These are phyloP conservation scores for Epichloe aotearoae DNA, from an alignment of 2,329 filamentous ascomycete species.

Conservation along the genomic window DNA sequence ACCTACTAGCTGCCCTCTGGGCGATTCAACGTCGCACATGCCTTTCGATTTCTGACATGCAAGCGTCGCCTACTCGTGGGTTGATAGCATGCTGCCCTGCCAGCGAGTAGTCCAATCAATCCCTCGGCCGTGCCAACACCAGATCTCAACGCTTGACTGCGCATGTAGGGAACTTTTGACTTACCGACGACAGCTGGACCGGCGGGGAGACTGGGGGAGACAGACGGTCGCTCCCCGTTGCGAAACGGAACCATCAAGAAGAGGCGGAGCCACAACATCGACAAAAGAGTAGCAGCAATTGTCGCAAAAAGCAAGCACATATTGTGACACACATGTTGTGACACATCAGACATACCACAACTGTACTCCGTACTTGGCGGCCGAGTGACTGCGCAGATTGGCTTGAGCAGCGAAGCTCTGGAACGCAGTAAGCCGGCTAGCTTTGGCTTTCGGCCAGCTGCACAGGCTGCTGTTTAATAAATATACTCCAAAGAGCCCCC, in stretches of 20 bases:
- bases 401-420: not conserved
- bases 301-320: slow-evolving; percentile 2
- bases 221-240: not conserved
- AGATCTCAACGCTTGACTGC: too few species aligned
- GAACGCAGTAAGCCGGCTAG: slow-evolving; percentile 1
- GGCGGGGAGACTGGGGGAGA: not conserved
- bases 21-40: too few species aligned
- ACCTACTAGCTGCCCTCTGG: too few species aligned
- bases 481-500: not conserved
- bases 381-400: not conserved
- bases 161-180: not conserved
- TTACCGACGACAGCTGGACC: not conserved
- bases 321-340: slow-evolving; percentile 2
- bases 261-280: not conserved
- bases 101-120: not conserved
- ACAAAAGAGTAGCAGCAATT: not conserved
- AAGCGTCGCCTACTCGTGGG: not conserved
- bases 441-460: not conserved
- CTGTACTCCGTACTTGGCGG: not conserved
- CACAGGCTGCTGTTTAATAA: not conserved
- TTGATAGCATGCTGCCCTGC: not conserved
- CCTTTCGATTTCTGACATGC: not conserved
- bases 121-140: not conserved
- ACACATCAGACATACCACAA: slow-evolving; percentile 2
- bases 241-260: not conserved